Evolutionary conservation across 345 rosid genomes (phyloP), one percentile per base, ranked within the genome.

Genomic region (Raphanus sativus): DNA sequence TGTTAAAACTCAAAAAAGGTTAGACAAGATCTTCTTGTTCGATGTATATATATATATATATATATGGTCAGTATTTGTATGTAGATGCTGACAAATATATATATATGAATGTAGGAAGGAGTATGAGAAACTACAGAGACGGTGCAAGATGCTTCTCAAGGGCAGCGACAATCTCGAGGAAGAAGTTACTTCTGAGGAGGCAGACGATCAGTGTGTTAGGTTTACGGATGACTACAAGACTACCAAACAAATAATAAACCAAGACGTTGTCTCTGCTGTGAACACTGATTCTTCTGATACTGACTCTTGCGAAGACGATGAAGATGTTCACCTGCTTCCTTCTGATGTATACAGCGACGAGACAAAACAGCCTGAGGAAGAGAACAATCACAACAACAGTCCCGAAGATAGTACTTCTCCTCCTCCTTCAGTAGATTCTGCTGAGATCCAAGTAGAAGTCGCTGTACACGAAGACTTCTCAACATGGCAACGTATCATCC

Each of bases 401-500:
- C 74, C 84, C 38, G 75, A 86, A 67, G 82, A 77, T 62, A 64
- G 71, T 59, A 58, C 4, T 62, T 75, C 91, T 74, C 81, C 79
- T 30, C 21, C 21, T 21, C 21, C 21, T 21, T 21, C 1, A 21
- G 13, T 21, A 5, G 65, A 84, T 17, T 71, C 73, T 69, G 61
- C 82, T 61, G 88, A 86, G 70, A 71, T 74, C 15, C 81, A 52
- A 29, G 75, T 83, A 62, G 76, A 84, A 65, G 67, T 28, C 1
- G 7, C 33, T 30, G 72, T 84, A 21, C 80, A 82, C 6, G 98
- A 96, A 84, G 89, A 88, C 75, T 96, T 89, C 79, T 72, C 88
- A 3, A 89, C 92, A 0, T 93, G 99, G 99, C 97, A 88, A 78
- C 90, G 98, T 42, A 93, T 93, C 63, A 96, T 96, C 75, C 94